These are phyloP conservation scores for Globisporangium nagaii DNA, from an alignment of 352 stramenopile genomes.

Conservation along the genomic window DNA sequence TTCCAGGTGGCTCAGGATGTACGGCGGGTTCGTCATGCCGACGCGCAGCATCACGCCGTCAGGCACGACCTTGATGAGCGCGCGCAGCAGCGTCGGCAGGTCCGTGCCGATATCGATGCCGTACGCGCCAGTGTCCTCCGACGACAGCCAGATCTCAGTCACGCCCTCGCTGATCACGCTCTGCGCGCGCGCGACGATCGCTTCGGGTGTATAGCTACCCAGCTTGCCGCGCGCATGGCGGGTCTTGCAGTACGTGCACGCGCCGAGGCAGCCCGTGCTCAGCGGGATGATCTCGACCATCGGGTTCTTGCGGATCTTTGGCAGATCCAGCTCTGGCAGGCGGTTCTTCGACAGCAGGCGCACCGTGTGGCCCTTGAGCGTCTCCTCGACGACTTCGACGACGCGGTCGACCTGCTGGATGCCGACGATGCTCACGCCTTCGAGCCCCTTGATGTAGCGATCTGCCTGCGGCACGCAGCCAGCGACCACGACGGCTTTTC, in stretches of 20 bases:
- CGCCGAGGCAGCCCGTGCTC: conserved; percentile 88
- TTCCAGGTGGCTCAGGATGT: conserved; percentile 87
- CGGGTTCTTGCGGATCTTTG: conserved; percentile 91
- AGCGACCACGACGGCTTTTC: conserved; percentile 87
- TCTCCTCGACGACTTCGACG: conserved; percentile 90
- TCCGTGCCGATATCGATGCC: conserved; percentile 86
- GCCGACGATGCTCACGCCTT: conserved; percentile 84
- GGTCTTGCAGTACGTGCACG: conserved; percentile 94
- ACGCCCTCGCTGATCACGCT: conserved; percentile 75
- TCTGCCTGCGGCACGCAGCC: conserved; percentile 91
- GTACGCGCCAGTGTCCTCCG: conserved; percentile 91
- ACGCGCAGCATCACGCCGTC: conserved; percentile 86
- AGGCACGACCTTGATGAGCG: conserved; percentile 60
- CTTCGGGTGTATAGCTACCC: conserved; percentile 80
- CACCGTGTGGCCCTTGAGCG: conserved; percentile 87
- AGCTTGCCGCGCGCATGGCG: conserved; percentile 88
- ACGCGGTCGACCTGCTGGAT: conserved; percentile 91
- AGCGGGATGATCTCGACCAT: conserved; percentile 92
- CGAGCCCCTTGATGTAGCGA: conserved; percentile 73
- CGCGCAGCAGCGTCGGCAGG: conserved; percentile 59
- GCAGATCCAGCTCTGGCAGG: conserved; percentile 83
- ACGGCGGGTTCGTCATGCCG: conserved; percentile 93
- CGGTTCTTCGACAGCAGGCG: conserved; percentile 76
- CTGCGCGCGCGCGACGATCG: conserved; percentile 63
- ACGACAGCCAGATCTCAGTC: conserved; percentile 90